A percentile compares a stretch with the other conserved stretches of the same genome.
phyloP scores from a whole-genome alignment of 2,329 filamentous ascomycete genomes.

The Monosporascus sp. region DNA sequence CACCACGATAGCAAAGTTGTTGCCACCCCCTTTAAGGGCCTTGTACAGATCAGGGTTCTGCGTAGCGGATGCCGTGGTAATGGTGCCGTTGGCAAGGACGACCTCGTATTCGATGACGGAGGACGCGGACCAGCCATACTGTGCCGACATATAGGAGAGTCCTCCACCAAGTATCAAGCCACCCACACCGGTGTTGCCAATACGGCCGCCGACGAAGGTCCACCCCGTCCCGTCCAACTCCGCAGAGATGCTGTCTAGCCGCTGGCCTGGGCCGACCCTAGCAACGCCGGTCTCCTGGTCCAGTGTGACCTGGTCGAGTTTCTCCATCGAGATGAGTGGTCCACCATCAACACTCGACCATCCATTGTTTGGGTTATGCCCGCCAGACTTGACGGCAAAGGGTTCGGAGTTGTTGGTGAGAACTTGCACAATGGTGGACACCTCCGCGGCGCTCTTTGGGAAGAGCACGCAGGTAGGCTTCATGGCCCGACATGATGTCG shows the following conservation, averaged over 20 bases:
- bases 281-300: constrained; percentile 33
- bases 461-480: constrained; percentile 42
- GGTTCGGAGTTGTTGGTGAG: constrained; percentile 39
- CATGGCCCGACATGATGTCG: constrained; percentile 36
- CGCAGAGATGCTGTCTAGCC: constrained; percentile 36
- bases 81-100: constrained; percentile 44
- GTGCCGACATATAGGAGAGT: constrained; percentile 45
- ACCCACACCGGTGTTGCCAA: constrained; percentile 39
- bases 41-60: constrained; percentile 45
- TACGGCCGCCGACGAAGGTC: constrained; percentile 39
- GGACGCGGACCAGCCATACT: constrained; percentile 46
- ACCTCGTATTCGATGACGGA: constrained; percentile 46
- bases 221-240: constrained; percentile 37
- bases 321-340: constrained; percentile 42
- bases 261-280: constrained; percentile 39
- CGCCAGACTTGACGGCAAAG: constrained; percentile 54
- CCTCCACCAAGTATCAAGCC: constrained; percentile 50
- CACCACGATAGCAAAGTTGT: constrained; percentile 49
- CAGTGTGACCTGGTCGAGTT: constrained; percentile 36
- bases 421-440: constrained; percentile 44
- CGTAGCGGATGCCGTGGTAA: constrained; percentile 38
- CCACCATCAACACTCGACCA: constrained; percentile 45
- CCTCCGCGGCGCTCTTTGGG: constrained; percentile 45
- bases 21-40: constrained; percentile 51
- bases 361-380: constrained; percentile 50